Conservation (phyloP, 495 filamentous ascomycete genomes). For the Daldinia vernicosa region DNA sequence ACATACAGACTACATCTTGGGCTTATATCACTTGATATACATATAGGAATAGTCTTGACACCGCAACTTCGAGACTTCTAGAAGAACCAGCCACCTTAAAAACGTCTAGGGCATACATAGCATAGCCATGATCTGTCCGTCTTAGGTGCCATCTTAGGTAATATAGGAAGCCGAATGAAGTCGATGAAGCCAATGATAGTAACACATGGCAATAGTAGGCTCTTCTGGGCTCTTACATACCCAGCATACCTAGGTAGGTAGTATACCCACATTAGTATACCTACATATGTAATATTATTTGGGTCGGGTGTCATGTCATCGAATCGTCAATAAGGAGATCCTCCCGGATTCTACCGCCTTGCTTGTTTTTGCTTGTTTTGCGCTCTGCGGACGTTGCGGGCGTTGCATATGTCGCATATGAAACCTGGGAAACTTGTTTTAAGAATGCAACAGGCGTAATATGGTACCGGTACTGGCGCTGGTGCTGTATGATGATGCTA, state of each 20-base stretch:
- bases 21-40: not conserved
- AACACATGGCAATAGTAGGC: not conserved
- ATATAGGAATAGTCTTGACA: slow-evolving; percentile 25
- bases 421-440: slow-evolving; percentile 41
- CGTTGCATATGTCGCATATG: slow-evolving; percentile 26
- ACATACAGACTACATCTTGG: not conserved
- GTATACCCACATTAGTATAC: too few species aligned
- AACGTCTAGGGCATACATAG: not conserved
- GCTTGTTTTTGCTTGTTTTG: slow-evolving; percentile 11
- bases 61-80: slow-evolving; percentile 37
- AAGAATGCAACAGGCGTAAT: not conserved
- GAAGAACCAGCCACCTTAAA: slow-evolving; percentile 29
- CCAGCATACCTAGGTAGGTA: not conserved
- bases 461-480: not conserved
- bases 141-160: slow-evolving; percentile 33
- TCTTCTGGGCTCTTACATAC: slow-evolving; percentile 4
- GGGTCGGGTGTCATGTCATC: slow-evolving; percentile 34
- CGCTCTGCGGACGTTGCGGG: slow-evolving; percentile 1
- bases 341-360: slow-evolving; percentile 37
- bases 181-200: slow-evolving; percentile 19
- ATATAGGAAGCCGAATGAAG: slow-evolving; percentile 7
- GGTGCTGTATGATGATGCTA: not conserved
- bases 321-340: slow-evolving; percentile 29
- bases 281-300: slow-evolving; percentile 5
- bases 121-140: slow-evolving; percentile 14